Evolutionary conservation across 352 stramenopile genomes (phyloP), one percentile per base, ranked within the genome.

Genomic region (Globisporangium spinosum): DNA sequence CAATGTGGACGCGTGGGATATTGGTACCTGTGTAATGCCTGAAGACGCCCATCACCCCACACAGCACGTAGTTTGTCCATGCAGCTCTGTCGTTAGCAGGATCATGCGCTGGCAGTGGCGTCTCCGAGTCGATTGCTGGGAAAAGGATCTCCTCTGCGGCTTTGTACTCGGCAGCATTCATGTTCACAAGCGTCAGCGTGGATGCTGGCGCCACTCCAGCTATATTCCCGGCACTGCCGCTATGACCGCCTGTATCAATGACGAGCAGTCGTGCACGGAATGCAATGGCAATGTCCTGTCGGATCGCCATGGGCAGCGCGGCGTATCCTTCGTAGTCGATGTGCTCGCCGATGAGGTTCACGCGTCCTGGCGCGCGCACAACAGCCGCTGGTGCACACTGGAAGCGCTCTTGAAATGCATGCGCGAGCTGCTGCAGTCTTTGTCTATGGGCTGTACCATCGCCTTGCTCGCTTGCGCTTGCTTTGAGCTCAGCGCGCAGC

Each of bases 281-380:
- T 2, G 82, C 85, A 55, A 93, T 72, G 27, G 71, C 79, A 27
- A 92, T 76, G 35, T 77, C 78, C 59, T 91, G 76, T 2, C 76
- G 62, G 45, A 96, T 85, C 9, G 89, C 89, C 80, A 93, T 93
- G 61, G 87, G 88, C 23, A 97, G 67, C 61, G 96, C 89, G 29
- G 77, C 75, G 75, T 95, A 97, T 13, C 83, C 82, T 70, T 96
- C 82, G 70, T 97, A 97, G 77, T 96, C 87, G 47, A 97, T 76
- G 70, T 95, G 87, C 76, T 96, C 89, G 3, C 89, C 89, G 35
- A 97, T 94, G 58, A 97, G 76, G 64, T 95, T 97, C 43, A 96
- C 85, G 35, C 89, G 81, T 0, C 89, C 89, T 25, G 89, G 89
- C 27, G 87, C 85, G 13, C 78, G 70, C 29, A 85, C 70, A 9